Base-by-base conservation (phyloP, 2,329 filamentous ascomycete genomes). In the Fusarium robinianum region DNA sequence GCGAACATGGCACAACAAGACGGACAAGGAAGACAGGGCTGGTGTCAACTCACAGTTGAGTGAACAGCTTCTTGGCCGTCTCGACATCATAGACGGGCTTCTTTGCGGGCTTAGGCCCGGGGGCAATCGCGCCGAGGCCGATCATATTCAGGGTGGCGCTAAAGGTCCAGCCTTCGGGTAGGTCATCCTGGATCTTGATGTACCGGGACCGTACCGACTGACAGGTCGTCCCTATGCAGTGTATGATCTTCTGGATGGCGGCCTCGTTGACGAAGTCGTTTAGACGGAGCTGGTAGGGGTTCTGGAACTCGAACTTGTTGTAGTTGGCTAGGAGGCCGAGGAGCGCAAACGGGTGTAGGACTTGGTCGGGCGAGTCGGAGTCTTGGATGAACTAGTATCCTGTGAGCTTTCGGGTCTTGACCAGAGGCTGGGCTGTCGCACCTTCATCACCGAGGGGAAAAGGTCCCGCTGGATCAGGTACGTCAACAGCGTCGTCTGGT, bases 271-370 rank as follows among this genome's bases (percentile, higher is more conserved):
- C 90, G 68, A 97, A 97, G 67, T 97, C 91, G 60, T 92, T 90
- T 11, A 99, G 78, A 18, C 92, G 87, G 51, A 95, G 74, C 60
- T 94, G 87, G 61, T 99, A 99, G 1, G 92, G 92, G 59, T 99
- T 99, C 65, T 96, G 91, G 44, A 95, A 92, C 68, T 99, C 94
- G 63, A 99, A 99, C 68, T 97, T 99, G 78, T 99, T 97, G 78
- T 97, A 97, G 71, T 97, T 99, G 54, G 89, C 88, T 39, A 99
- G 75, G 4, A 97, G 77, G 9, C 92, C 92, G 14, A 96, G 77
- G 8, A 97, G 79, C 10, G 86, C 81, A 56, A 96, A 90, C 0
- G 92, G 87, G 46, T 88, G 81, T 29, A 89, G 79, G 45, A 81
- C 81, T 60, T 78, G 76, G 12, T 76, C 72, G 22, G 80, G 75